Conservation (phyloP, 2,329 filamentous ascomycete species). For the Rachicladosporium sp. region DNA sequence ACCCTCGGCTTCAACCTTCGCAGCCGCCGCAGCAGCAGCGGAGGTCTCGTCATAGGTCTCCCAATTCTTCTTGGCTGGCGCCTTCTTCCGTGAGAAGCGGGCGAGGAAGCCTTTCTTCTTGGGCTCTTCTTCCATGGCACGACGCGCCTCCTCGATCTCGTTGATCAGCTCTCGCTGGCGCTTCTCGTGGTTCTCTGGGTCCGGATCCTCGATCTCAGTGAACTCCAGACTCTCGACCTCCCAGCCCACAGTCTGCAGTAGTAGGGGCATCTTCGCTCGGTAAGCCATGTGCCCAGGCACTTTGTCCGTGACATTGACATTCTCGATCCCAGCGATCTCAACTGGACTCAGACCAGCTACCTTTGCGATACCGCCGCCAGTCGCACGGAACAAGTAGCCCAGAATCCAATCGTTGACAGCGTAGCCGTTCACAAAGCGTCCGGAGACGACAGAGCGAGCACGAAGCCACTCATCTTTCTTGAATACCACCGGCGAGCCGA, state of each 20-base stretch:
- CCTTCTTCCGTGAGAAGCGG: constrained; percentile 73
- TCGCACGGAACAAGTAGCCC: constrained; percentile 84
- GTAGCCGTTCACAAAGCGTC: constrained; percentile 91
- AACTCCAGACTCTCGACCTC: constrained; percentile 87
- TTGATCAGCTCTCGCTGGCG: constrained; percentile 87
- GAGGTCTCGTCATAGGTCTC: constrained; percentile 71
- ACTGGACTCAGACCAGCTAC: constrained; percentile 74
- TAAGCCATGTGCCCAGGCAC: constrained; percentile 96
- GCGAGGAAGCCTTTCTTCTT: constrained; percentile 53
- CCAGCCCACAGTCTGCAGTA: constrained; percentile 84
- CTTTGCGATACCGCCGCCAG: constrained; percentile 78
- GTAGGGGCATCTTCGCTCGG: constrained; percentile 75
- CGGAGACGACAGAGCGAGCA: constrained; percentile 70
- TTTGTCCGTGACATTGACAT: constrained; percentile 72
- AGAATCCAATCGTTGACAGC: constrained; percentile 95
- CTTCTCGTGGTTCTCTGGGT: constrained; percentile 81
- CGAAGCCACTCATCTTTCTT: constrained; percentile 81
- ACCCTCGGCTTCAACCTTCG: constrained; percentile 1
- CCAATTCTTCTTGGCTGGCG: constrained; percentile 74
- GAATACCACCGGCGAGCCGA: constrained; percentile 82
- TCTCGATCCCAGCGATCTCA: constrained; percentile 74
- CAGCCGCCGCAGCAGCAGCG: constrained; percentile 34
- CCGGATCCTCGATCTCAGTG: constrained; percentile 89
- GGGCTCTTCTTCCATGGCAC: constrained; percentile 68
- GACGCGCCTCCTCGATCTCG: constrained; percentile 90